Conservation (phyloP, 2,329 filamentous ascomycete species). For the Passalora sequoiae region DNA sequence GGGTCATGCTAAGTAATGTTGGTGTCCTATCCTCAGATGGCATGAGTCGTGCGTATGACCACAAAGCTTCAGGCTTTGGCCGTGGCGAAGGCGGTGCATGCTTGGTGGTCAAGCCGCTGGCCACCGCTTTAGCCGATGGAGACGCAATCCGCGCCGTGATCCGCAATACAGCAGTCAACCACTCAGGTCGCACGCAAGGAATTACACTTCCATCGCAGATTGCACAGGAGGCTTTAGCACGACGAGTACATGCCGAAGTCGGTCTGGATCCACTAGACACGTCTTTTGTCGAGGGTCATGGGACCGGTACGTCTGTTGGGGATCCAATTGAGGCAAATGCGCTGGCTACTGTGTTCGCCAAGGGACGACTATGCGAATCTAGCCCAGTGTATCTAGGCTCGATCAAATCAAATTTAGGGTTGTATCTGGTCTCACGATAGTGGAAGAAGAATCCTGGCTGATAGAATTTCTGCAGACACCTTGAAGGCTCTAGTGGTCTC, state of each 20-base stretch:
- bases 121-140: constrained; percentile 14
- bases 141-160: constrained; percentile 34
- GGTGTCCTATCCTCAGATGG: no score
- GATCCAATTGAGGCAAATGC: no score
- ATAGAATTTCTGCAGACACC: no score
- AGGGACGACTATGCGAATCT: no score
- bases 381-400: no score
- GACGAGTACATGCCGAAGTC: constrained; percentile 10
- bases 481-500: no score
- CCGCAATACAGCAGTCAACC: constrained; percentile 29
- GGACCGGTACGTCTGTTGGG: no score
- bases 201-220: constrained; percentile 14
- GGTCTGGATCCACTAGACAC: constrained; percentile 11
- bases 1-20: no score
- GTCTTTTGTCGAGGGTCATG: constrained; percentile 17
- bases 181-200: constrained; percentile 16
- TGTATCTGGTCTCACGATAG: no score
- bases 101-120: constrained; percentile 11
- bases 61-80: constrained; percentile 46
- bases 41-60: constrained; percentile 26
- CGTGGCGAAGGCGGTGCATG: constrained; percentile 51
- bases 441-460: no score
- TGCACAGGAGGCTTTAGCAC: constrained; percentile 17
- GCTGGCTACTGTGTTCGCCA: no score
- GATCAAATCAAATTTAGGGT: no score